Evolutionary conservation across 352 stramenopile species (phyloP).

Genomic region (Aphanomyces cochlioides): DNA sequence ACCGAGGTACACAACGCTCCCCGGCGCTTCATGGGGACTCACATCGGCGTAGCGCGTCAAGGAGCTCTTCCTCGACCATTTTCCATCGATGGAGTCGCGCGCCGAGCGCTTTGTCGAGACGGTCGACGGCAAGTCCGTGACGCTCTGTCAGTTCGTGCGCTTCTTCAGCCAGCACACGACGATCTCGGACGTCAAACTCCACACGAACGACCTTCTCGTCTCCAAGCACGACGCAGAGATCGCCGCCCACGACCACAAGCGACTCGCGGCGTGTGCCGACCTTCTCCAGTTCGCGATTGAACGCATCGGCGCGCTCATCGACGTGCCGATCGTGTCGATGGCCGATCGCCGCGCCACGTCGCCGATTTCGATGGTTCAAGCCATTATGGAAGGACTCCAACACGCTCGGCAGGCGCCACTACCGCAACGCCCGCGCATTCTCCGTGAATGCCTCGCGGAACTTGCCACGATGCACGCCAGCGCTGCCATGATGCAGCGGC

Average conservation of each 20-base stretch:
- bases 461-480: slow-evolving; percentile 42
- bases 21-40: slow-evolving; percentile 41
- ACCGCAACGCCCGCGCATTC: slow-evolving; percentile 2
- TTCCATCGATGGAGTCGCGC: slow-evolving; percentile 59
- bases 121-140: slow-evolving; percentile 46
- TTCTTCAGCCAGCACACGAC: slow-evolving; percentile 58
- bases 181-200: slow-evolving; percentile 54
- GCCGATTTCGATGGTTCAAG: neutral
- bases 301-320: slow-evolving; percentile 50
- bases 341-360: slow-evolving; percentile 23
- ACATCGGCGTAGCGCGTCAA: slow-evolving; percentile 13
- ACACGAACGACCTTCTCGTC: slow-evolving; percentile 54
- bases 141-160: slow-evolving; percentile 55
- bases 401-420: neutral
- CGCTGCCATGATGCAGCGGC: slow-evolving; percentile 43
- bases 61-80: slow-evolving; percentile 59
- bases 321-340: slow-evolving; percentile 44
- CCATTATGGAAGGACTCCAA: neutral
- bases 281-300: slow-evolving; percentile 61
- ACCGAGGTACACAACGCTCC: slow-evolving; percentile 25
- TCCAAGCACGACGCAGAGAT: slow-evolving; percentile 49
- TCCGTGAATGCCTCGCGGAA: slow-evolving; percentile 23
- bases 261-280: slow-evolving; percentile 46
- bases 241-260: slow-evolving; percentile 45
- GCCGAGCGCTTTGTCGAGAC: slow-evolving; percentile 51